phyloP scores from a whole-genome alignment of 2,329 filamentous ascomycete genomes.

The Grosmannia huntii region DNA sequence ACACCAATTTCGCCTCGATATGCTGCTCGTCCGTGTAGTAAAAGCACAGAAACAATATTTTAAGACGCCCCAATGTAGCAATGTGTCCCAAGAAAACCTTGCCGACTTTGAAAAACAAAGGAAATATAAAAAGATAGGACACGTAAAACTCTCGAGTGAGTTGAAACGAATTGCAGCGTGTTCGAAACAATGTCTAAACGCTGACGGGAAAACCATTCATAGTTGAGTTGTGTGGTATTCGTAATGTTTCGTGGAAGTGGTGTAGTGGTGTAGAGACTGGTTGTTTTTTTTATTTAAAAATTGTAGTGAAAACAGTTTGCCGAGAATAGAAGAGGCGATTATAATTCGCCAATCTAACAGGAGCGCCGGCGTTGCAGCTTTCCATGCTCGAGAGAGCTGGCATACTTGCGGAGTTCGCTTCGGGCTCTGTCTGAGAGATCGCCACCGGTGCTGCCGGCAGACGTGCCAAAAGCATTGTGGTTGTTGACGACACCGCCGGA shows the following conservation, averaged over 20 bases:
- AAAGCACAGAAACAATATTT: conserved; percentile 2
- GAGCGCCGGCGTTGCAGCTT: conserved; percentile 47
- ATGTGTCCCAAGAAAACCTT: background rate
- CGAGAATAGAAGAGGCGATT: background rate
- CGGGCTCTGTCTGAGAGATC: conserved; percentile 64
- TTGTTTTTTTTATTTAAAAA: background rate
- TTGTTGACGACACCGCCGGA: background rate
- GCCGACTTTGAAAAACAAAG: background rate
- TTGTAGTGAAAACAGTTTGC: background rate
- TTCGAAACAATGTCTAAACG: background rate
- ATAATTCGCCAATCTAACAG: conserved; percentile 22
- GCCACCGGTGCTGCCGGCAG: conserved; percentile 35
- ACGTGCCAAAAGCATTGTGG: conserved; percentile 15
- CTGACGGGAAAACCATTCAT: background rate
- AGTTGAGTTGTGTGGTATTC: background rate
- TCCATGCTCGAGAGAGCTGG: conserved; percentile 77
- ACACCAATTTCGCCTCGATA: background rate
- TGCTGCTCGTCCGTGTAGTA: background rate
- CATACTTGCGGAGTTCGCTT: conserved; percentile 73
- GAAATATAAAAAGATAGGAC: background rate
- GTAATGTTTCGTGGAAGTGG: background rate
- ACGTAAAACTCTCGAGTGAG: background rate
- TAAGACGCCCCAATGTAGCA: conserved; percentile 1
- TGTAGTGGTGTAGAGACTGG: background rate
- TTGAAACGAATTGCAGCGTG: background rate